These are phyloP conservation scores for Narthecium ossifragum DNA, from an alignment of 106 monocot genomes.

Conservation along the genomic window DNA sequence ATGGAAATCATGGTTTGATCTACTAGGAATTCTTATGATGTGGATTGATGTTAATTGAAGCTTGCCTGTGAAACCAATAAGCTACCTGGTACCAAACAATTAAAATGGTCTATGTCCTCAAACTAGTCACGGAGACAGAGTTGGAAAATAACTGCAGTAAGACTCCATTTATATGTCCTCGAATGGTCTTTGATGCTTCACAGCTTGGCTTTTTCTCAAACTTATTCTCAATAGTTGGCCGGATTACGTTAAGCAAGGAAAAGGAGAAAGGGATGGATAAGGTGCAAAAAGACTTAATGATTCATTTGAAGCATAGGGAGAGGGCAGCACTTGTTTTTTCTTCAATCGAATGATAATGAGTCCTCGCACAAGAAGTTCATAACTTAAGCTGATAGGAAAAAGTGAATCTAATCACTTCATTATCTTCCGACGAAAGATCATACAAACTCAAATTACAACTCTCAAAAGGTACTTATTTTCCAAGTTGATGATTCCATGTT, in stretches of 20 bases:
- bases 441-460: neutral
- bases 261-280: too few species aligned
- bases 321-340: too few species aligned
- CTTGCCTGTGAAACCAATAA: neutral
- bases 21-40: too few species aligned
- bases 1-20: too few species aligned
- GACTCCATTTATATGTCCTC: neutral
- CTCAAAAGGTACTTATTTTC: neutral
- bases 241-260: too few species aligned
- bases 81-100: neutral
- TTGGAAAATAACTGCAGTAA: neutral
- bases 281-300: too few species aligned
- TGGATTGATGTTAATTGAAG: too few species aligned
- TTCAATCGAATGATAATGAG: too few species aligned
- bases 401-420: too few species aligned
- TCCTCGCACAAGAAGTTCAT: neutral
- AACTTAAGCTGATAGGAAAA: neutral
- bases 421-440: too few species aligned
- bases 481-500: neutral
- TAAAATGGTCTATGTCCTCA: slow-evolving; percentile 1
- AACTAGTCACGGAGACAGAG: neutral
- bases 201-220: neutral
- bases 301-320: too few species aligned
- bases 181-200: neutral
- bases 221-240: neutral